Evolutionary conservation across 495 filamentous ascomycete genomes (phyloP).

Genomic region (Apiosordaria backusii): DNA sequence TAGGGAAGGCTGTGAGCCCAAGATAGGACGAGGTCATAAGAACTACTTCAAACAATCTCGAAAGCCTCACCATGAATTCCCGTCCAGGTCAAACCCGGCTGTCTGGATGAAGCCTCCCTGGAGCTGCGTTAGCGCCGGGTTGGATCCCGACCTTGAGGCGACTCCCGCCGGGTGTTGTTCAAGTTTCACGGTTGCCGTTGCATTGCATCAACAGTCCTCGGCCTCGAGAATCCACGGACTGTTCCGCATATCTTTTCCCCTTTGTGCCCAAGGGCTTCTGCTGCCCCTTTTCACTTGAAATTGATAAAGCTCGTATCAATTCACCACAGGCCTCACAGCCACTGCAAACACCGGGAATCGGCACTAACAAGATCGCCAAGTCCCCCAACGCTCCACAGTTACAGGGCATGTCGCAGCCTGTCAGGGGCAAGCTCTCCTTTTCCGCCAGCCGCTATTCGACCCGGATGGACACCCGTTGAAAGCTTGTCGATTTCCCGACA

Average conservation of each 20-base stretch:
- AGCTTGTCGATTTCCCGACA: neutral
- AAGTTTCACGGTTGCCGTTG: neutral
- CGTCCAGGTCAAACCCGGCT: neutral
- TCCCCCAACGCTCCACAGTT: neutral
- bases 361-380: conserved; percentile 1
- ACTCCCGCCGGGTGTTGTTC: neutral
- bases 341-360: neutral
- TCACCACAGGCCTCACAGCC: neutral
- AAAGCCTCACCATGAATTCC: neutral
- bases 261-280: neutral
- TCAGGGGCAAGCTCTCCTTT: conserved; percentile 1
- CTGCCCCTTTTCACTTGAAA: neutral
- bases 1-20: neutral
- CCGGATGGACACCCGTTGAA: neutral
- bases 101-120: neutral
- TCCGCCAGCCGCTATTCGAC: neutral
- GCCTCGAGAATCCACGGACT: neutral
- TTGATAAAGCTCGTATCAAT: conserved; percentile 1
- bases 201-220: neutral
- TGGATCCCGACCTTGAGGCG: neutral
- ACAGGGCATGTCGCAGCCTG: neutral
- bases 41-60: neutral
- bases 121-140: neutral
- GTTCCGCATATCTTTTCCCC: neutral
- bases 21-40: too few relatives aligned